phyloP scores from a whole-genome alignment of 176 grass and related monocot species.

The Poa pratensis region DNA sequence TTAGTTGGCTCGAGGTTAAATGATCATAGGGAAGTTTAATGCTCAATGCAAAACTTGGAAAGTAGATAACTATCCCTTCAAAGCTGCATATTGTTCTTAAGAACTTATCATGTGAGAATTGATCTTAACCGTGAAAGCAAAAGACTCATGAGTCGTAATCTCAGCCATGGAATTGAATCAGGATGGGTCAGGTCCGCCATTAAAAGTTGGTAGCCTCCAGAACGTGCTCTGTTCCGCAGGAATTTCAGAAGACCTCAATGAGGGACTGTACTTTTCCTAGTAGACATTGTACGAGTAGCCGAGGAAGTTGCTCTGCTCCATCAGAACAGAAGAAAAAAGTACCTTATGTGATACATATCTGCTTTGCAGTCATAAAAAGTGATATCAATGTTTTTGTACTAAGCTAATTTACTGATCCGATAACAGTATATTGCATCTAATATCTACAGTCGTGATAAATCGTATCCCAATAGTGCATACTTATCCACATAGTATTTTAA shows the following conservation, averaged over 20 bases:
- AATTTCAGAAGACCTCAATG: neutral
- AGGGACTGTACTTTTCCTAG: neutral
- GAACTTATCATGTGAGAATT: neutral
- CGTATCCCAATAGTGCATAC: neutral
- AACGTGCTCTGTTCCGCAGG: neutral
- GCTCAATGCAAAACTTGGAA: neutral
- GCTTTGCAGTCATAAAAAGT: neutral
- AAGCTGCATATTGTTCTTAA: conserved; percentile 8
- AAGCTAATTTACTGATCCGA: neutral
- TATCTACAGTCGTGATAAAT: neutral
- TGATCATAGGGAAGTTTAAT: neutral
- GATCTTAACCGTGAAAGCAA: neutral
- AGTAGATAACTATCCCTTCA: neutral
- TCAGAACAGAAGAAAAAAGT: neutral
- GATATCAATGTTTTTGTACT: neutral
- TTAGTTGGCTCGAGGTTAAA: neutral
- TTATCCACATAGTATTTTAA: neutral
- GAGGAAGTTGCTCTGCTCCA: neutral
- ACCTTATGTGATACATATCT: neutral
- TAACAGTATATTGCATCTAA: neutral
- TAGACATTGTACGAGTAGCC: neutral
- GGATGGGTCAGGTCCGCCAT: neutral
- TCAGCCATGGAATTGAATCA: neutral
- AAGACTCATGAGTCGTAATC: neutral
- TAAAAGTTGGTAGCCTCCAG: neutral